A percentile compares a stretch with the other conserved stretches of the same genome.
Evolutionary conservation across 768 basidiomycete genomes (phyloP).

Genomic region (Serendipita indica): DNA sequence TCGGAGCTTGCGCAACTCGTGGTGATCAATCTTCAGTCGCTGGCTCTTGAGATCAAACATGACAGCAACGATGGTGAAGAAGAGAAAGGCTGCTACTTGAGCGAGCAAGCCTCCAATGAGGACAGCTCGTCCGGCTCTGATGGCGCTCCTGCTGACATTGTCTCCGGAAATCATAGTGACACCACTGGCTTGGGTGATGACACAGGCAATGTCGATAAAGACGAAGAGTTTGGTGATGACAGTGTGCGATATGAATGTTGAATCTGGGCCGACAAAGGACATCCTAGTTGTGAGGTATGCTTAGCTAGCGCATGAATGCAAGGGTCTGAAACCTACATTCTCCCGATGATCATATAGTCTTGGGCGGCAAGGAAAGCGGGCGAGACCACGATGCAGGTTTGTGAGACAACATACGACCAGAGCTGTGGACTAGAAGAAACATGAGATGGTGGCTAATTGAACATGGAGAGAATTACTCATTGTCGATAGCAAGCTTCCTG

Average conservation of each 20-base stretch:
- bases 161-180: neutral
- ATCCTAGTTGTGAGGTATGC: neutral
- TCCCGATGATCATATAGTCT: constrained; percentile 6
- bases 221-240: constrained; percentile 11
- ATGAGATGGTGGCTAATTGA: no score
- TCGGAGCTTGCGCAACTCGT: neutral
- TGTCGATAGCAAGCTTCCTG: no score
- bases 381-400: constrained; percentile 3
- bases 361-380: constrained; percentile 8
- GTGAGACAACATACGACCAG: constrained; percentile 5
- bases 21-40: neutral
- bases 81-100: constrained; percentile 1
- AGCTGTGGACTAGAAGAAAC: neutral
- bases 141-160: neutral
- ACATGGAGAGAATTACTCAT: no score
- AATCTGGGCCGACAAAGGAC: neutral
- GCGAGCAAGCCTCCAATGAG: neutral
- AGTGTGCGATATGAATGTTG: neutral
- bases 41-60: neutral
- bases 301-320: neutral
- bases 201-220: neutral
- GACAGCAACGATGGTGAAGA: neutral
- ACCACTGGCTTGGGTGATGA: neutral
- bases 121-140: neutral
- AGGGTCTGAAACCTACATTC: neutral